Conservation (phyloP, 306 rosid species). For the Fragaria vesca region DNA sequence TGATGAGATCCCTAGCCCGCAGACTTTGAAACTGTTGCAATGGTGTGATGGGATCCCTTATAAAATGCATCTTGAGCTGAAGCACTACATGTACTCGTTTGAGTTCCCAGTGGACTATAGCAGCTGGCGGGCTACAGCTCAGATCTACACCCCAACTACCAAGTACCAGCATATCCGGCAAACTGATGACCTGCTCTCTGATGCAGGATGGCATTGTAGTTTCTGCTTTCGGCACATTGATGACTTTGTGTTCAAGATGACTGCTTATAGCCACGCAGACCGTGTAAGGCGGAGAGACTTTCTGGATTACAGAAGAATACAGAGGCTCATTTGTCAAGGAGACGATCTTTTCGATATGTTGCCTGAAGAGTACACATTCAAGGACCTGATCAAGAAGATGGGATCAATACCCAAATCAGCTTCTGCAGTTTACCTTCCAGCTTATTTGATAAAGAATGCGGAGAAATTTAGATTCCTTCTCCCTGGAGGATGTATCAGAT, state of each 20-base stretch:
- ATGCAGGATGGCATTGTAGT: slow-evolving; percentile 98
- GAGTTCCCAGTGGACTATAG: slow-evolving; percentile 89
- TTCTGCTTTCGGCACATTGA: slow-evolving; percentile 68
- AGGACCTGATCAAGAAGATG: slow-evolving; percentile 74
- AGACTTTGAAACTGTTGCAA: slow-evolving; percentile 68
- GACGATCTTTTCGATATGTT: slow-evolving; percentile 80
- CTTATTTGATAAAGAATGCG: slow-evolving; percentile 75
- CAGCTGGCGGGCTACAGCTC: slow-evolving; percentile 87
- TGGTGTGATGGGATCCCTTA: slow-evolving; percentile 94
- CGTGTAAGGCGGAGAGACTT: slow-evolving; percentile 63
- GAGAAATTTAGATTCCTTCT: slow-evolving; percentile 72
- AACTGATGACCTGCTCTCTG: slow-evolving; percentile 52
- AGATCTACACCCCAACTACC: slow-evolving; percentile 50
- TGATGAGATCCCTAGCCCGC: slow-evolving; percentile 90
- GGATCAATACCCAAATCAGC: slow-evolving; percentile 80
- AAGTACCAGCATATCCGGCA: slow-evolving; percentile 67
- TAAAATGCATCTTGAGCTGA: slow-evolving; percentile 75
- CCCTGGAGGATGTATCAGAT: slow-evolving; percentile 90
- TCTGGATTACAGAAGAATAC: slow-evolving; percentile 66
- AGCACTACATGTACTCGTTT: slow-evolving; percentile 83
- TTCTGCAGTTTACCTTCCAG: slow-evolving; percentile 87
- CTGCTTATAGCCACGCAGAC: slow-evolving; percentile 89
- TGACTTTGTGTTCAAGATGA: slow-evolving; percentile 89
- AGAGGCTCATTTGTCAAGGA: slow-evolving; percentile 68
- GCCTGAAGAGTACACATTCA: slow-evolving; percentile 82